phyloP scores from a whole-genome alignment of 2,329 filamentous ascomycete genomes.

The Ophiocordyceps robertsii region DNA sequence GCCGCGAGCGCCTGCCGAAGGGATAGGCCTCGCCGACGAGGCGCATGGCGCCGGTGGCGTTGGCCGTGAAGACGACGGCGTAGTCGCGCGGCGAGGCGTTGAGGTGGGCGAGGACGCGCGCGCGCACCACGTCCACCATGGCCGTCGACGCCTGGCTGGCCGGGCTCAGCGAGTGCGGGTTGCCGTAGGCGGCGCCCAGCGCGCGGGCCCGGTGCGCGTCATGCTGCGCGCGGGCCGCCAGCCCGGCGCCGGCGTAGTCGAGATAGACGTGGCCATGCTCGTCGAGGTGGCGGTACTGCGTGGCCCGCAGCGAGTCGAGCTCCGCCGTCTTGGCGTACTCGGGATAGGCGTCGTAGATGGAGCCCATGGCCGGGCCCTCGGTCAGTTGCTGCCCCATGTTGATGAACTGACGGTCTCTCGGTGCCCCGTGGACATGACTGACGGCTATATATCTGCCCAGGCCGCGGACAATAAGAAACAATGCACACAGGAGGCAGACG shows the following conservation, averaged over 20 bases:
- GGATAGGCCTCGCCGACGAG: conserved; percentile 26
- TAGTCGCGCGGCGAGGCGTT: conserved; percentile 23
- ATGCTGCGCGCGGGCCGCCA: conserved; percentile 19
- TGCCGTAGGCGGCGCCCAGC: conserved; percentile 18
- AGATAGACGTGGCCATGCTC: conserved; percentile 24
- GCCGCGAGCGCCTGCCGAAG: conserved; percentile 11
- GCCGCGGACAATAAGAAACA: too few species aligned
- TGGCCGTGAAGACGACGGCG: conserved; percentile 24
- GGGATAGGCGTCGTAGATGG: conserved; percentile 12
- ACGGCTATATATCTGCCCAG: too few species aligned
- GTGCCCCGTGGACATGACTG: too few species aligned
- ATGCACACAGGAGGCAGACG: too few species aligned
- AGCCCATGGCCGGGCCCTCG: too few species aligned
- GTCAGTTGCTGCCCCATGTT: too few species aligned
- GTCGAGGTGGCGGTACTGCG: conserved; percentile 23
- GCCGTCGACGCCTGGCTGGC: conserved; percentile 20
- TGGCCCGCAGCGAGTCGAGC: conserved; percentile 11
- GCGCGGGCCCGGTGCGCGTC: conserved; percentile 17
- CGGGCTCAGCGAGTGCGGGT: conserved; percentile 26
- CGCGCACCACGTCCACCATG: conserved; percentile 17
- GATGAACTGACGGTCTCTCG: too few species aligned
- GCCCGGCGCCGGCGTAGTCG: conserved; percentile 26
- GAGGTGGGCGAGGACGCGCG: conserved; percentile 18
- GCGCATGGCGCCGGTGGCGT: conserved; percentile 23
- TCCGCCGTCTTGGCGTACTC: conserved; percentile 18